Conservation (phyloP, 441 rosid genomes). For the Populus hybrid region DNA sequence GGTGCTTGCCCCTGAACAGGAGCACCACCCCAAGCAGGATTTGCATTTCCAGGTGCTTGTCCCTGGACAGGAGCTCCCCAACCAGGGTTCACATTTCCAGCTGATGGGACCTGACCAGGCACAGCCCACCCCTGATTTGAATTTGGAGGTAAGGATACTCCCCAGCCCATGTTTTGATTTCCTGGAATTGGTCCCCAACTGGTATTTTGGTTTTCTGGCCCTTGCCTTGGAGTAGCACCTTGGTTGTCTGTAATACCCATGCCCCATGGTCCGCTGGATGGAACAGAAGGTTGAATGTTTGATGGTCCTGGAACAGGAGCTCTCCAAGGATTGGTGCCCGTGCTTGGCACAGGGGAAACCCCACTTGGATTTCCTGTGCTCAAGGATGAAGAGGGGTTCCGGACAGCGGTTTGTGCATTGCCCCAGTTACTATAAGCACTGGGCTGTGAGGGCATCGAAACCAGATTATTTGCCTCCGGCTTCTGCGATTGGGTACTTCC, state of each 20-base stretch:
- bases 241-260: constrained; percentile 32
- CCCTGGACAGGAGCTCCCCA: constrained; percentile 46
- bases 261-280: constrained; percentile 46
- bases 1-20: constrained; percentile 51
- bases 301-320: constrained; percentile 16
- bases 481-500: constrained; percentile 43
- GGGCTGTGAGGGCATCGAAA: constrained; percentile 30
- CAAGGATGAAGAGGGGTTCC: constrained; percentile 37
- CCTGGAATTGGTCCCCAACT: constrained; percentile 50
- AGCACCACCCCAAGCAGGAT: constrained; percentile 42
- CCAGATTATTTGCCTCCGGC: constrained; percentile 31
- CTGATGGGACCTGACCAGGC: constrained; percentile 36
- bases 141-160: constrained; percentile 45
- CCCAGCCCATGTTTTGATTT: constrained; percentile 61
- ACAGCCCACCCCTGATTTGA: constrained; percentile 48
- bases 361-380: constrained; percentile 32
- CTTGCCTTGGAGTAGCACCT: constrained; percentile 31
- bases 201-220: constrained; percentile 37
- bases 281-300: constrained; percentile 39
- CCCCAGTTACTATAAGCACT: constrained; percentile 51
- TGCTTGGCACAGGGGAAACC: constrained; percentile 37
- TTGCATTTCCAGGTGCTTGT: constrained; percentile 36
- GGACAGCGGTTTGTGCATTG: constrained; percentile 35
- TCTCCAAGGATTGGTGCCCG: constrained; percentile 59
- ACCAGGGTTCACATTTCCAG: constrained; percentile 38